Evolutionary conservation across 2,329 filamentous ascomycete genomes (phyloP).

Genomic region (Grosmannia clavigera): DNA sequence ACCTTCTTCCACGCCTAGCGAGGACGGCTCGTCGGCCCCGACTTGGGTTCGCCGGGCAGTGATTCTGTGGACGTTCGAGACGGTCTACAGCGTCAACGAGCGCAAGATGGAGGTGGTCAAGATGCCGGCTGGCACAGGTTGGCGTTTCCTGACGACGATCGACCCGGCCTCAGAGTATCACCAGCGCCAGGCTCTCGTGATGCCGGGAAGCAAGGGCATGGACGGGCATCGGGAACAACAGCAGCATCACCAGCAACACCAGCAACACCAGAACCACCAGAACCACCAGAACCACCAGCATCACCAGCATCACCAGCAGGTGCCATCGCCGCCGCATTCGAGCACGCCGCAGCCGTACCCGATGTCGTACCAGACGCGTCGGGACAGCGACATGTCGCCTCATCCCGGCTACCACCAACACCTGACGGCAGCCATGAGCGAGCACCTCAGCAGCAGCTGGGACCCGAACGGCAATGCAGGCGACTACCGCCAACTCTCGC

Average conservation of each 20-base stretch:
- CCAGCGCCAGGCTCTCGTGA: conserved; percentile 32
- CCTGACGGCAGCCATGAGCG: conserved; percentile 41
- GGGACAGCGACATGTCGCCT: conserved; percentile 41
- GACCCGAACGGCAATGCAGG: conserved; percentile 4
- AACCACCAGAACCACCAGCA: background rate
- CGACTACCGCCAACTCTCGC: conserved; percentile 8
- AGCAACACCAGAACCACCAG: background rate
- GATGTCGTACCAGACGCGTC: conserved; percentile 12
- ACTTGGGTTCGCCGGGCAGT: conserved; percentile 45
- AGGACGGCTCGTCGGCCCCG: conserved; percentile 2
- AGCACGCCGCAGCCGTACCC: background rate
- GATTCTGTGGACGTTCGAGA: conserved; percentile 52
- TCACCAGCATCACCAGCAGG: background rate
- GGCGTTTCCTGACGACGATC: conserved; percentile 50
- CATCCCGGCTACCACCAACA: conserved; percentile 38
- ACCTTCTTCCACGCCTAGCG: conserved; percentile 5
- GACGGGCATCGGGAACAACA: conserved; percentile 35
- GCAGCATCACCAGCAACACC: background rate
- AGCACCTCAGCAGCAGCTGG: conserved; percentile 32
- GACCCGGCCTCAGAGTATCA: conserved; percentile 48
- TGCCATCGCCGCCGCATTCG: background rate
- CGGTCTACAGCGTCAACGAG: conserved; percentile 30
- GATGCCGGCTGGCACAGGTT: conserved; percentile 41
- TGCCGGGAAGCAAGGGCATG: conserved; percentile 1
- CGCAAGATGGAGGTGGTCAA: conserved; percentile 30